Evolutionary conservation across 495 filamentous ascomycete species (phyloP).

Genomic region (Penicillium longicatenatum): DNA sequence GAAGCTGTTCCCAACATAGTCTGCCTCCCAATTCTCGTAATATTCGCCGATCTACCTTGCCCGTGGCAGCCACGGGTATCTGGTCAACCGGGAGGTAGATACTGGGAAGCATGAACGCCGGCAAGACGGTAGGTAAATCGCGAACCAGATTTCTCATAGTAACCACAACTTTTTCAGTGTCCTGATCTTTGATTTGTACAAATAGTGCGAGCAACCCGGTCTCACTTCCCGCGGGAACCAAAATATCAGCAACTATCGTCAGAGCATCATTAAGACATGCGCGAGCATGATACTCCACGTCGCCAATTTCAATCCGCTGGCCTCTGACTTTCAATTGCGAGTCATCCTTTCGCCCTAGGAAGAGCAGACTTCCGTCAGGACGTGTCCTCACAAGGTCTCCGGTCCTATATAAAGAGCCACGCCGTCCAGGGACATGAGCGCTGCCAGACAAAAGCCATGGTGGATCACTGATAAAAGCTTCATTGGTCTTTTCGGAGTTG

Average conservation of each 20-base stretch:
- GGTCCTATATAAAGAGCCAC: not conserved
- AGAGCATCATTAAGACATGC: too few species aligned
- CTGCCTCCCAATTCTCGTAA: too few species aligned
- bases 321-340: not conserved
- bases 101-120: not conserved
- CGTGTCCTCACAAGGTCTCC: slow-evolving; percentile 20
- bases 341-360: not conserved
- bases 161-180: too few species aligned
- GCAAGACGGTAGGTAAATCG: too few species aligned
- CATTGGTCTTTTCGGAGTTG: not conserved
- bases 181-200: too few species aligned
- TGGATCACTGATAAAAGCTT: not conserved
- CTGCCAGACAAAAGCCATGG: not conserved
- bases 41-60: not conserved
- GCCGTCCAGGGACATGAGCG: too few species aligned
- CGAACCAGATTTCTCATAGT: too few species aligned
- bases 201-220: too few species aligned
- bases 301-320: not conserved
- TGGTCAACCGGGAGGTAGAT: not conserved
- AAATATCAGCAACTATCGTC: too few species aligned
- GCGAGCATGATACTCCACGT: too few species aligned
- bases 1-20: too few species aligned
- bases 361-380: slow-evolving; percentile 30
- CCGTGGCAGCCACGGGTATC: not conserved
- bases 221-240: too few species aligned